Evolutionary conservation across 106 monocot genomes (phyloP), one percentile per base, ranked within the genome.

Genomic region (Vanilla planifolia): DNA sequence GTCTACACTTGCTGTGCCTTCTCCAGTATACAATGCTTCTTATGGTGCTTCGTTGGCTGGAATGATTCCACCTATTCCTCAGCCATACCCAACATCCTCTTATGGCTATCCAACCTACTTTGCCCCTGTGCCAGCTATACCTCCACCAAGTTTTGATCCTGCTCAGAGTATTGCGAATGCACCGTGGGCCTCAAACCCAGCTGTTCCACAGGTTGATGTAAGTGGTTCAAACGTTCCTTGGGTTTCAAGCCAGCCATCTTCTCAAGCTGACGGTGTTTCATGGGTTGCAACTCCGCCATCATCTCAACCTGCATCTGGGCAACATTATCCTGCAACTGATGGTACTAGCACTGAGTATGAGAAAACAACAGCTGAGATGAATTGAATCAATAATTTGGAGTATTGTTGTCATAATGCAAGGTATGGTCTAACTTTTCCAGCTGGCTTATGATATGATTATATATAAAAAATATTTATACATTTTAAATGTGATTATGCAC

Each of bases 331-430:
- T n/a, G 35, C 55, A 9, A 59, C 37, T 60, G 53, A 67, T 67
- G 84, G 72, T 55, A 69, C 64, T 8, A 72, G 79, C 19, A 61
- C 72, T 8, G 84, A 85, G 51, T 85, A 85, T 51, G 84, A 85
- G 42, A 79, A 73, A 44, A 73, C 79, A 48, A 76, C 79, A 72
- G 55, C 79, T 8, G 79, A 72, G 51, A 79, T 85, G 72, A 85
- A 85, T 62, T 85, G 66, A 85, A 27, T 24, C 57, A 22, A 34
- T n/a, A 27, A 17, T 2, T 28, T 43, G 47, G 6, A 51, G 27
- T 32, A 35, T 2, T 20, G 57, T 57, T 57, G 57, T 57, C 9
- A 2, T 57, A 33, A 35, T 35, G 57, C 57, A 57, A 57, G 57
- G 57, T 57, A 57, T 36, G 53, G 11, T 30, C 3, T 16, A 53